Evolutionary conservation across 345 rosid genomes (phyloP).

Genomic region (Aethionema arabicum): DNA sequence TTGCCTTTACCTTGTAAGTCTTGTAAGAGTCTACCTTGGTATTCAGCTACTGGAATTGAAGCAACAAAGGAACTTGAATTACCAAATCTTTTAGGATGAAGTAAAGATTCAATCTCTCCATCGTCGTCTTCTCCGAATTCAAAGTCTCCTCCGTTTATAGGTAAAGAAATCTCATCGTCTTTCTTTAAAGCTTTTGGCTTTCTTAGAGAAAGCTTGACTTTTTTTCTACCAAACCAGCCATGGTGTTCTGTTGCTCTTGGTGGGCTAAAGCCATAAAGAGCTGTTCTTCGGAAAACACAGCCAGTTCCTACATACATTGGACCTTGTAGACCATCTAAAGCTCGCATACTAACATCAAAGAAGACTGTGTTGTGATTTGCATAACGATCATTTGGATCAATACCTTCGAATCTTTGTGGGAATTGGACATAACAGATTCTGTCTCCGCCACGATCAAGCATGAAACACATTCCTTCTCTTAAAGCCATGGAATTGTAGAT

Average conservation of each 20-base stretch:
- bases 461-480: constrained; percentile 55
- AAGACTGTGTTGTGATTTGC: constrained; percentile 50
- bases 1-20: constrained; percentile 49
- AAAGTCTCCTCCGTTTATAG: constrained; percentile 36
- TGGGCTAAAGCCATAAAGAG: constrained; percentile 56
- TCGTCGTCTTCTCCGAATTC: constrained; percentile 51
- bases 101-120: constrained; percentile 54
- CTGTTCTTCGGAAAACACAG: constrained; percentile 49
- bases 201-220: constrained; percentile 49
- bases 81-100: constrained; percentile 56
- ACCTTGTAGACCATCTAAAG: constrained; percentile 50
- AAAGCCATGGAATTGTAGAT: constrained; percentile 45
- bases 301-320: constrained; percentile 57
- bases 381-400: constrained; percentile 48
- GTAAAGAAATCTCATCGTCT: constrained; percentile 45
- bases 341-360: constrained; percentile 54
- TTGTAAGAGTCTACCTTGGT: constrained; percentile 60
- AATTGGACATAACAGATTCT: constrained; percentile 51
- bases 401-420: constrained; percentile 52
- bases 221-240: constrained; percentile 58
- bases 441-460: constrained; percentile 51
- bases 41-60: constrained; percentile 62
- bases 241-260: constrained; percentile 61
- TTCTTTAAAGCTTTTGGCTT: constrained; percentile 44
- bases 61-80: constrained; percentile 53